Evolutionary conservation across 2,329 filamentous ascomycete genomes (phyloP), one percentile per base, ranked within the genome.

Genomic region (Coleophoma cylindrospora): DNA sequence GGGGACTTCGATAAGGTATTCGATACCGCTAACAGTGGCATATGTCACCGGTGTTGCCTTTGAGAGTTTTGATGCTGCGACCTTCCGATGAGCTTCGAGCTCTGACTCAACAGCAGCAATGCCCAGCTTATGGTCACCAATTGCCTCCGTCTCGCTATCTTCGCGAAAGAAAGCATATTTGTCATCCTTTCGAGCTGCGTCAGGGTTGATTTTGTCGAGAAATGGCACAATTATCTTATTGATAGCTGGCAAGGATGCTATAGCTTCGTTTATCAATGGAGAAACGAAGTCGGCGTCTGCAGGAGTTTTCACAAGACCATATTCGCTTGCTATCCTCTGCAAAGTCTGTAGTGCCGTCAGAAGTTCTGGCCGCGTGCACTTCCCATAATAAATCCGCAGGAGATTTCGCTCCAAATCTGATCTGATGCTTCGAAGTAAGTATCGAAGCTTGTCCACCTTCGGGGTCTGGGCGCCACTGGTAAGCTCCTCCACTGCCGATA

Each of bases 371-470:
- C 94, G 84, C 1, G 89, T 87, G 67, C 91, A 97, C 71, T 95
- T 96, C 45, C 91, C 91, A 68, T 99, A 99, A 73, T 97, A 99
- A 52, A 99, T 95, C 41, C 94, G 83, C 61, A 97, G 91, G 43
- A 99, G 74, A 54, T 89, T 94, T 59, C 94, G 91, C 69, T 99
- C 94, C 6, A 99, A 80, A 64, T 99, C 94, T 6, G 80, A 83
- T 64, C 79, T 89, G 54, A 86, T 84, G 52, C 78, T 86, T 22
- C 76, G 74, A 1, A 99, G 76, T 10, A 97, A 71, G 17, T 74
- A 77, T 55, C 84, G 86, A 2, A 97, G 69, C 54, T 87, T 86
- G 59, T 95, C 89, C 4, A 91, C 83, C 15, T 80, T 76, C 9
- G 76, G 68, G 0, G 82, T 84, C 40, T 83, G 83, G 44, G 84